Evolutionary conservation across 139 green algal genomes (phyloP).

Genomic region (Coccomyxa sp.): DNA sequence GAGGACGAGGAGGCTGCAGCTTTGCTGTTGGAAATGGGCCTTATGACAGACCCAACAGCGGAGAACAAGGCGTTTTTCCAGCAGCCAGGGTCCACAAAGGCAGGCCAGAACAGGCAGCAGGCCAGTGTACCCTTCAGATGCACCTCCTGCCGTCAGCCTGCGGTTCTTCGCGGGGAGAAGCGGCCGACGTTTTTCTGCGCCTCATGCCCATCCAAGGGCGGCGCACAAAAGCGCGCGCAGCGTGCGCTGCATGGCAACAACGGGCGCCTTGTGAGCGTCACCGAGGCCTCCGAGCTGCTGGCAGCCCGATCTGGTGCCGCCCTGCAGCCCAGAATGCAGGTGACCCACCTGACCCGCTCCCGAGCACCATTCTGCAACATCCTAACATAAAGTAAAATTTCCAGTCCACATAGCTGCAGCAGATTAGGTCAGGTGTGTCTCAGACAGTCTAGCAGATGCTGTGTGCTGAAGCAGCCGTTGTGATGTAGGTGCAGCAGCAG

Average conservation of each 20-base stretch:
- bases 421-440: not conserved
- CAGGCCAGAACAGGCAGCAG: not conserved
- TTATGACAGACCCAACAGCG: not conserved
- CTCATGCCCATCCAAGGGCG: not conserved
- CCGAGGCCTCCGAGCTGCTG: not conserved
- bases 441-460: not conserved
- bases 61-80: too few species aligned
- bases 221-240: slow-evolving; percentile 4
- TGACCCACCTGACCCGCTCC: not conserved
- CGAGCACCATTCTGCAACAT: not conserved
- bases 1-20: slow-evolving; percentile 23
- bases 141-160: not conserved
- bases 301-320: not conserved
- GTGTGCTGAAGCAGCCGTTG: not conserved
- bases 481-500: not conserved
- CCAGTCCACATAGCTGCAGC: not conserved
- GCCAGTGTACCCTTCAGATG: not conserved
- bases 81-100: not conserved
- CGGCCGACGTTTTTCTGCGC: slow-evolving; percentile 5
- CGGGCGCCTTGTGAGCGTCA: not conserved
- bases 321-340: not conserved
- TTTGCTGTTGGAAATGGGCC: slow-evolving; percentile 31
- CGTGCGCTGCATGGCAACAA: not conserved
- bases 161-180: not conserved
- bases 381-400: not conserved